phyloP scores from a whole-genome alignment of 352 stramenopile genomes.

The Phytopythium sindhum region DNA sequence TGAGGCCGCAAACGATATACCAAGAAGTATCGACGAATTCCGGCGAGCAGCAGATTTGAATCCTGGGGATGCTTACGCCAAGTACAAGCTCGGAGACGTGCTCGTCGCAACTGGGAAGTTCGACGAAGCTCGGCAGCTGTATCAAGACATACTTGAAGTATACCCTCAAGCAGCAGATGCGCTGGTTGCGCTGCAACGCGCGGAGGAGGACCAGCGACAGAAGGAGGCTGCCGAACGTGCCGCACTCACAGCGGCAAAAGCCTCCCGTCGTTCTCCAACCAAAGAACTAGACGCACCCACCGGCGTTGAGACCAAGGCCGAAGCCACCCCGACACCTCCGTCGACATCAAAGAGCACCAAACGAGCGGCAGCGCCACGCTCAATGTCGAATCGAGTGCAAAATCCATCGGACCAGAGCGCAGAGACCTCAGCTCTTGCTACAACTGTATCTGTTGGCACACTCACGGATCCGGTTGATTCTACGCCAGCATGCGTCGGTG shows the following conservation, averaged over 20 bases:
- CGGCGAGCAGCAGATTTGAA: slow-evolving; percentile 39
- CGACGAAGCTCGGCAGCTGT: slow-evolving; percentile 33
- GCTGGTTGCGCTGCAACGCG: slow-evolving; percentile 30
- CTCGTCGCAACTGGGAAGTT: slow-evolving; percentile 33
- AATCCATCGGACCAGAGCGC: not conserved
- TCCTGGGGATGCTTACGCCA: slow-evolving; percentile 42
- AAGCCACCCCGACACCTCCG: slow-evolving; percentile 1
- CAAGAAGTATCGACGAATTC: slow-evolving; percentile 38
- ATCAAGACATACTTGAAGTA: slow-evolving; percentile 34
- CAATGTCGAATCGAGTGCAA: not conserved
- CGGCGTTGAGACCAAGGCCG: not conserved
- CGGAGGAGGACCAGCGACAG: slow-evolving; percentile 13
- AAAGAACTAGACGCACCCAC: slow-evolving; percentile 12
- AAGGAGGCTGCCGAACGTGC: slow-evolving; percentile 26
- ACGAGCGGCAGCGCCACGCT: not conserved
- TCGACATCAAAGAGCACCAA: slow-evolving; percentile 2
- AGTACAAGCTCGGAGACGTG: slow-evolving; percentile 56
- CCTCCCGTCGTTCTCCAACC: slow-evolving; percentile 15
- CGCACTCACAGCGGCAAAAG: slow-evolving; percentile 30
- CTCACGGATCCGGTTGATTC: slow-evolving; percentile 16
- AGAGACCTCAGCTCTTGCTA: not conserved
- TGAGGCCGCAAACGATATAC: slow-evolving; percentile 37
- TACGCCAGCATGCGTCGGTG: slow-evolving; percentile 11
- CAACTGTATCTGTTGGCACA: slow-evolving; percentile 20
- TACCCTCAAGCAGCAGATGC: slow-evolving; percentile 57